Base-by-base conservation (phyloP, 2,329 filamentous ascomycete species). In the Fusarium gaditjirri region DNA sequence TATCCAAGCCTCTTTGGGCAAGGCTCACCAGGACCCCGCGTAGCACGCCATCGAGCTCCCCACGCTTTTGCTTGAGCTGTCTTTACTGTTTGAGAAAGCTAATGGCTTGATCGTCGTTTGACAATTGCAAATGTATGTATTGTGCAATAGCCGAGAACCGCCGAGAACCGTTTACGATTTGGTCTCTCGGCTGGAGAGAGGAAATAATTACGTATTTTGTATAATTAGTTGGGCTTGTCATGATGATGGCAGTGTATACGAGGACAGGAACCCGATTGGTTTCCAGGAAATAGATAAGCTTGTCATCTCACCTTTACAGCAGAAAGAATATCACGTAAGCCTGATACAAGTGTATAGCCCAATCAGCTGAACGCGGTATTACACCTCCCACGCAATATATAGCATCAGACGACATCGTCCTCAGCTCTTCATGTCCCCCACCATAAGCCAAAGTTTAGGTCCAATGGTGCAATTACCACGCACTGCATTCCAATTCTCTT, bases 21-120 rank as follows among this genome's bases (percentile, higher is more conserved):
- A 61, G 62, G 72, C 38, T 61, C 38, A 56, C 43, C 58, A 58
- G 68, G 53, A 54, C 62, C 65, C 52, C 54, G 64, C 65, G 33
- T 46, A 75, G 73, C 73, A 75, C 73, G 73, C 73, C 70, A 75
- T 75, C 69, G 66, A 65, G 46, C 41, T 59, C 65, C 56, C 67
- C 71, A 74, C 70, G 70, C 61, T 61, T 68, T 58, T 53, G 25
- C 49, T 39, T 46, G 31, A 57, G 49, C 47, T 52, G 47, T 57
- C 68, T 68, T 52, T 33, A 46, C 43, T 46, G 19, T 41, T 39
- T 38, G 31, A 25, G 43, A 44, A 21, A 25, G 27, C 33, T 38
- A 41, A 41, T 65, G 39, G 41, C 53, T 72, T 55, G 65, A 64
- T 72, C 62, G 52, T 70, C 61, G 33, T 38, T 49, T 49, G 23